Evolutionary conservation across 2,329 filamentous ascomycete genomes (phyloP).

Genomic region (Pseudocercospora musae): DNA sequence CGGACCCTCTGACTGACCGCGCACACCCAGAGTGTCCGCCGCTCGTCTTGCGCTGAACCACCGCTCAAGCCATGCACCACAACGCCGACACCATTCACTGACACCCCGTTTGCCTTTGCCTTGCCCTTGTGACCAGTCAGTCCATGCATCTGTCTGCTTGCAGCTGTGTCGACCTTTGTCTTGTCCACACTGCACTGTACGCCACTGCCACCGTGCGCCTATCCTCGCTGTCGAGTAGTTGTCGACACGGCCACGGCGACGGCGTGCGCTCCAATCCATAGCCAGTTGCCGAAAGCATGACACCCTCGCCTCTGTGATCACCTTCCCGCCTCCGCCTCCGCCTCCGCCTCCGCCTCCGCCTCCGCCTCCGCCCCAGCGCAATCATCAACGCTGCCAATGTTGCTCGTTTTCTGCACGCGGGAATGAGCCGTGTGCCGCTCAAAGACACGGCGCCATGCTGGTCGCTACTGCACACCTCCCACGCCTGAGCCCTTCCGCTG

Average conservation of each 20-base stretch:
- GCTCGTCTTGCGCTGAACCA: conserved; percentile 8
- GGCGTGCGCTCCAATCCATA: conserved; percentile 16
- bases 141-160: conserved; percentile 1
- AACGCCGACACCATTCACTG: neutral
- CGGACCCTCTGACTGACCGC: conserved; percentile 1
- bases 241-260: too few species aligned
- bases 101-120: too few species aligned
- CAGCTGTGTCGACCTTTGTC: neutral
- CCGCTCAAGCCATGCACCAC: conserved; percentile 13
- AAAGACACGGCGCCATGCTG: neutral
- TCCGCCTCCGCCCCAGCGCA: neutral
- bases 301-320: conserved; percentile 9
- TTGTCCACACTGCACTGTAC: neutral
- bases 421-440: neutral
- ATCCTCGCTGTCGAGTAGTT: neutral
- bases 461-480: conserved; percentile 4
- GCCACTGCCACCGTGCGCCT: conserved; percentile 9
- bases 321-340: too few species aligned
- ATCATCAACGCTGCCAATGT: neutral
- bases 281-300: conserved; percentile 18
- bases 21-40: conserved; percentile 3
- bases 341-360: too few species aligned
- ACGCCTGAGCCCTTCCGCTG: conserved; percentile 17
- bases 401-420: neutral
- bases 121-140: conserved; percentile 9